Evolutionary conservation across 2,329 filamentous ascomycete species (phyloP).

Genomic region (Penicillium freii): DNA sequence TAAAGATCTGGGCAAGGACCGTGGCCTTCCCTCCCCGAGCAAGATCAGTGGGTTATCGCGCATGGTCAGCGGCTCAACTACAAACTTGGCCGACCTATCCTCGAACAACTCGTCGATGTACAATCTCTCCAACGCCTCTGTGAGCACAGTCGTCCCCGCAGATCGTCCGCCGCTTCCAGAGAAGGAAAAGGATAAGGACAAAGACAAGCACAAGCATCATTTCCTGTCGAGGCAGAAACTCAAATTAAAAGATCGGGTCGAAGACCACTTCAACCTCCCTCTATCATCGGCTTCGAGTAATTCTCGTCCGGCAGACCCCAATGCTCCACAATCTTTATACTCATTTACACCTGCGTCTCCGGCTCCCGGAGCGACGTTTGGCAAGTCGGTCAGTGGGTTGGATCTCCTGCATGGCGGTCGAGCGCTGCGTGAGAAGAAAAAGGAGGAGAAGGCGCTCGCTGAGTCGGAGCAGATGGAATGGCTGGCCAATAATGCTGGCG

Average conservation of each 20-base stretch:
- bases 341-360: conserved; percentile 66
- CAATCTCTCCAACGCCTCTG: conserved; percentile 61
- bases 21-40: conserved; percentile 58
- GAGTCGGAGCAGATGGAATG: conserved; percentile 40
- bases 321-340: conserved; percentile 62
- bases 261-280: conserved; percentile 57
- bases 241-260: conserved; percentile 58
- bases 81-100: conserved; percentile 56
- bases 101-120: conserved; percentile 59
- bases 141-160: conserved; percentile 57
- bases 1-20: conserved; percentile 51
- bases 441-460: conserved; percentile 60
- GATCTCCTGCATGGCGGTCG: conserved; percentile 75
- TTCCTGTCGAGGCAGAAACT: conserved; percentile 65
- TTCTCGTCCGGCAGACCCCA: conserved; percentile 62
- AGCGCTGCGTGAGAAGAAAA: conserved; percentile 76
- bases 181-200: conserved; percentile 43
- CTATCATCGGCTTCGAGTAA: conserved; percentile 65
- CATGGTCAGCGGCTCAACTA: conserved; percentile 59
- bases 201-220: conserved; percentile 58
- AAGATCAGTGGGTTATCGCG: conserved; percentile 55
- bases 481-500: conserved; percentile 27
- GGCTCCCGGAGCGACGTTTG: conserved; percentile 62
- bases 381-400: conserved; percentile 77
- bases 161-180: conserved; percentile 42